Evolutionary conservation across 2,329 filamentous ascomycete genomes (phyloP).

Genomic region (Neospermospora avenae): DNA sequence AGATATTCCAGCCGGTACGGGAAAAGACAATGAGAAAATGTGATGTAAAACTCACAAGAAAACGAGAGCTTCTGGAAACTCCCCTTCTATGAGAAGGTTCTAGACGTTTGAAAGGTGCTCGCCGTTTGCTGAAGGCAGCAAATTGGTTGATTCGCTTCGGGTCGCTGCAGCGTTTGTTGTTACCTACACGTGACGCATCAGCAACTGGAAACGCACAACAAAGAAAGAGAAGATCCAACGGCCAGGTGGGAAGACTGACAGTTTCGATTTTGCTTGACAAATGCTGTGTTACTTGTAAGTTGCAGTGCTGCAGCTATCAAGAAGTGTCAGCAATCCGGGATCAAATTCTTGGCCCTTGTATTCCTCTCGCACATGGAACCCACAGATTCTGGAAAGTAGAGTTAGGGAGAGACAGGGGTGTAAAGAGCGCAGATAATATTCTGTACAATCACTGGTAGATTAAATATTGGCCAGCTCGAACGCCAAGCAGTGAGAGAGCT

Average conservation of each 20-base stretch:
- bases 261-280: neutral
- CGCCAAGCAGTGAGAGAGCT: no score
- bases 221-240: slow-evolving; percentile 9
- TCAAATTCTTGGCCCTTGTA: neutral
- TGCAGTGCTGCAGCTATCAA: neutral
- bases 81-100: slow-evolving; percentile 14
- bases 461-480: no score
- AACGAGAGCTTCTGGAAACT: neutral
- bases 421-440: no score
- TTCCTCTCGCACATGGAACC: neutral
- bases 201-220: slow-evolving; percentile 8
- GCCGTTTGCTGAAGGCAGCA: slow-evolving; percentile 25
- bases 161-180: slow-evolving; percentile 23
- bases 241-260: neutral
- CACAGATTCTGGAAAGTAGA: neutral
- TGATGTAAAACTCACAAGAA: slow-evolving; percentile 8
- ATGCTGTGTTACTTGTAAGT: neutral
- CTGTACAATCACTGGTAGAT: no score
- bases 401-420: neutral
- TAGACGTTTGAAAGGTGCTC: slow-evolving; percentile 4
- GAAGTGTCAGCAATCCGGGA: neutral
- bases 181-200: slow-evolving; percentile 20
- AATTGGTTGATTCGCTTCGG: slow-evolving; percentile 21
- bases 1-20: neutral
- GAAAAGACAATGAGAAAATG: neutral